Base-by-base conservation (phyloP, 2,329 filamentous ascomycete genomes). In the Fusarium albosuccineum region DNA sequence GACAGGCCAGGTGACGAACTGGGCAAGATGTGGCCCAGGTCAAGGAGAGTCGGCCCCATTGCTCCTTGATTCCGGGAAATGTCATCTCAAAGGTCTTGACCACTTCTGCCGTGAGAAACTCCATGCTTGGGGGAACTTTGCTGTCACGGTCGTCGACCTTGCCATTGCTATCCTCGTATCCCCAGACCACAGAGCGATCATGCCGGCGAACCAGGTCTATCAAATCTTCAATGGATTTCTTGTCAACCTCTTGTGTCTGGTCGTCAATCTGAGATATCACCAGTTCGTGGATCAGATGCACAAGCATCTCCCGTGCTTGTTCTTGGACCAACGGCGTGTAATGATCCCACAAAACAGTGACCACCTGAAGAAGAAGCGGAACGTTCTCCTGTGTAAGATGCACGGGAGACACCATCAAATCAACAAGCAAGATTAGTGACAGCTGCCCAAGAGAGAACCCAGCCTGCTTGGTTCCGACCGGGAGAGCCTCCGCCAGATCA, bases 11-110 rank as follows among this genome's bases (percentile, higher is more conserved):
- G 80, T 99, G 96, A 49, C 95, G 86, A 6, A 99, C 97, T 0
- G 96, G 93, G 76, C 97, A 99, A 4, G 94, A 97, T 0, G 96
- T 98, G 9, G 96, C 97, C 96, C 96, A 99, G 10, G 91, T 94
- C 65, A 99, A 82, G 0, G 95, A 95, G 33, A 97, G 86, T 67
- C 93, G 92, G 8, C 92, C 93, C 95, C 95, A 98, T 53, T 95
- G 88, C 71, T 97, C 93, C 73, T 94, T 93, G 66, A 99, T 91
- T 1, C 91, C 90, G 5, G 94, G 93, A 73, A 94, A 97, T 1
- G 91, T 90, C 46, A 94, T 82, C 66, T 92, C 90, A 75, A 99
- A 97, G 33, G 96, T 93, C 70, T 89, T 89, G 57, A 97, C 88
- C 5, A 97, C 91, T 73, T 96, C 89, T 2, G 87, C 86, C 1